phyloP scores from a whole-genome alignment of 805 yeast genomes.

The Barnettozyma botsteinii region DNA sequence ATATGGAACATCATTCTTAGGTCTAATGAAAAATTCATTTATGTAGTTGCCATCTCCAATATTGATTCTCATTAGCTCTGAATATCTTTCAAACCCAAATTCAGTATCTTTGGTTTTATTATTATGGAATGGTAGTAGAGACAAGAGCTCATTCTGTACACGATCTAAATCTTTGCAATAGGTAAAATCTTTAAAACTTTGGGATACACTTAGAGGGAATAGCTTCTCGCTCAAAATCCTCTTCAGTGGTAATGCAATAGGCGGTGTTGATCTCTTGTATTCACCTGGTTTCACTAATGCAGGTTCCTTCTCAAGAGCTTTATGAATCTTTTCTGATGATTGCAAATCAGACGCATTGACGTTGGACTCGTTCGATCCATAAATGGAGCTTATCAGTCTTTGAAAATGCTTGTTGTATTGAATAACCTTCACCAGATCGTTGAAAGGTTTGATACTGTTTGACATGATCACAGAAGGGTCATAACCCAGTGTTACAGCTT shows the following conservation, averaged over 20 bases:
- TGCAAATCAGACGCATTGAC: neutral
- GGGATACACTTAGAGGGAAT: slow-evolving; percentile 51
- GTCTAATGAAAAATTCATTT: slow-evolving; percentile 68
- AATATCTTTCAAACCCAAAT: slow-evolving; percentile 10
- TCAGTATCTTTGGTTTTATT: slow-evolving; percentile 20
- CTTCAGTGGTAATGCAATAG: slow-evolving; percentile 58
- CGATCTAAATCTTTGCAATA: slow-evolving; percentile 32
- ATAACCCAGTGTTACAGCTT: neutral
- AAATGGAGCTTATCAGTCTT: neutral
- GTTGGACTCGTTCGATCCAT: neutral
- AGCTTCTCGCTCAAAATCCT: slow-evolving; percentile 40
- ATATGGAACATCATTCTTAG: slow-evolving; percentile 33
- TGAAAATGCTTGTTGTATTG: slow-evolving; percentile 5
- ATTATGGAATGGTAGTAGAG: slow-evolving; percentile 43
- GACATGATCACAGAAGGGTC: slow-evolving; percentile 1
- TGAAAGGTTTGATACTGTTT: slow-evolving; percentile 1
- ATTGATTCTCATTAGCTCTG: slow-evolving; percentile 32
- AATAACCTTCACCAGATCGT: slow-evolving; percentile 1
- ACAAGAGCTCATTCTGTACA: slow-evolving; percentile 42
- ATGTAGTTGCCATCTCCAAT: slow-evolving; percentile 47
- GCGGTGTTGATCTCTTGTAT: slow-evolving; percentile 54
- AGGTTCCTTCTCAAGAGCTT: neutral
- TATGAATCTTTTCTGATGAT: neutral
- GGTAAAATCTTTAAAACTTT: slow-evolving; percentile 49
- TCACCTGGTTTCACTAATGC: slow-evolving; percentile 1